These are phyloP conservation scores for Acrocalymma vagum DNA, from an alignment of 2,329 filamentous ascomycete genomes.

Conservation along the genomic window DNA sequence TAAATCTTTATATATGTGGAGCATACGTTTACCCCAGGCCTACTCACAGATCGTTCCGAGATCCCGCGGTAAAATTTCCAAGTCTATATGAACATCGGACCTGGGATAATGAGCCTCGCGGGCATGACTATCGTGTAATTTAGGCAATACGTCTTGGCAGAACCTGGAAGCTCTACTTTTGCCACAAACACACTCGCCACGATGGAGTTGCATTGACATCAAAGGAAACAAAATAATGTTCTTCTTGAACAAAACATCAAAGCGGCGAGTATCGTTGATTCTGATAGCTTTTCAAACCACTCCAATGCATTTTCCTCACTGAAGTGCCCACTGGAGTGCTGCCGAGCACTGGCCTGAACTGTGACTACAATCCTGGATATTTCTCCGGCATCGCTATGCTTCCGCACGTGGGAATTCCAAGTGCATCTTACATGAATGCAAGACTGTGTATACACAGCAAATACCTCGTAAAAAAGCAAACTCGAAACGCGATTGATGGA, in stretches of 20 bases:
- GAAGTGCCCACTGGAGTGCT: no score
- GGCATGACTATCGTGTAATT: constrained; percentile 38
- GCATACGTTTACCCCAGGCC: constrained; percentile 4
- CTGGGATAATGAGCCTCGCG: constrained; percentile 30
- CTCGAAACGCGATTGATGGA: constrained; percentile 26
- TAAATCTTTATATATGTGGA: constrained; percentile 24
- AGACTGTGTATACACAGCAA: constrained; percentile 2
- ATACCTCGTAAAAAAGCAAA: background rate
- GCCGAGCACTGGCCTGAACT: background rate
- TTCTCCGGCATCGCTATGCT: background rate
- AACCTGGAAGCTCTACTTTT: constrained; percentile 9
- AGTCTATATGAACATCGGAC: constrained; percentile 31
- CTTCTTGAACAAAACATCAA: no score
- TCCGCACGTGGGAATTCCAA: background rate
- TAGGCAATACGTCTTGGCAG: constrained; percentile 34
- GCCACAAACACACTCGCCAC: constrained; percentile 15
- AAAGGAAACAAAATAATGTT: background rate
- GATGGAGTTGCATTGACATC: constrained; percentile 3
- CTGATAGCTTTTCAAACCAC: no score
- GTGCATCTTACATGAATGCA: constrained; percentile 6
- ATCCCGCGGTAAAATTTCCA: constrained; percentile 33
- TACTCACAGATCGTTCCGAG: constrained; percentile 15
- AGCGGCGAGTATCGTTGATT: no score
- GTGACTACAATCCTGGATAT: background rate
- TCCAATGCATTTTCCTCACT: no score